Evolutionary conservation across 202 grass and related monocot genomes (phyloP).

Genomic region (Panicum hallii): DNA sequence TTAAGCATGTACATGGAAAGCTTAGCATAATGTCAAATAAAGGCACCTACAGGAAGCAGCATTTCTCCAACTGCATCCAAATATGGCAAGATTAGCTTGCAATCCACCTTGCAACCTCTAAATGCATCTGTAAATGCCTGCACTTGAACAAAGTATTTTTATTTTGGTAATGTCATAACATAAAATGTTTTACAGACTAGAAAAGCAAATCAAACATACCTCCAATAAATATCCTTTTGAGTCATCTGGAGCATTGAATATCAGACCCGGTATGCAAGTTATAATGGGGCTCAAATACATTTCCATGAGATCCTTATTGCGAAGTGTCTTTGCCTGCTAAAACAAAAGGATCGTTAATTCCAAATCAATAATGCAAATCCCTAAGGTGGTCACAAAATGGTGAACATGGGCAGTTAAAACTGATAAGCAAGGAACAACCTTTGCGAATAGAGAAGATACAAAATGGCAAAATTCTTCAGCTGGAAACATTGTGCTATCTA

Average conservation of each 20-base stretch:
- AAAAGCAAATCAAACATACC: conserved; percentile 55
- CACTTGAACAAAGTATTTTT: conserved; percentile 50
- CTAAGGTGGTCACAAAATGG: conserved; percentile 10
- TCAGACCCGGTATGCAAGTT: conserved; percentile 60
- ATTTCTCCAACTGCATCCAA: conserved; percentile 69
- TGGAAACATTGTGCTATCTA: conserved; percentile 53
- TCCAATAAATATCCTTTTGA: conserved; percentile 75
- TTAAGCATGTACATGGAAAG: conserved; percentile 22
- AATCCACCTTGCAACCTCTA: conserved; percentile 77
- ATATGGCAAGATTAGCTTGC: conserved; percentile 68
- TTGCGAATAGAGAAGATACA: conserved; percentile 67
- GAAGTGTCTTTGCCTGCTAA: conserved; percentile 49
- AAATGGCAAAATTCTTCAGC: conserved; percentile 73
- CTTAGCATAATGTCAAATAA: conserved; percentile 30
- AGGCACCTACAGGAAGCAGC: conserved; percentile 66
- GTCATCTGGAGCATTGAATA: conserved; percentile 60
- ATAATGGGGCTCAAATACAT: conserved; percentile 70
- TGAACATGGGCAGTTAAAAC: conserved; percentile 4
- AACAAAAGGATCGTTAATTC: conserved; percentile 17
- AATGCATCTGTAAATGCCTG: conserved; percentile 91
- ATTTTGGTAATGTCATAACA: conserved; percentile 39
- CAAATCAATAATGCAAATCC: conserved; percentile 9
- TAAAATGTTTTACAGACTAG: conserved; percentile 28
- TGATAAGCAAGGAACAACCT: conserved; percentile 45
- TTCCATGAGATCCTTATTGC: conserved; percentile 69